These are phyloP conservation scores for Ilex aquifolium DNA, from an alignment of 257 asterid species.

Conservation along the genomic window DNA sequence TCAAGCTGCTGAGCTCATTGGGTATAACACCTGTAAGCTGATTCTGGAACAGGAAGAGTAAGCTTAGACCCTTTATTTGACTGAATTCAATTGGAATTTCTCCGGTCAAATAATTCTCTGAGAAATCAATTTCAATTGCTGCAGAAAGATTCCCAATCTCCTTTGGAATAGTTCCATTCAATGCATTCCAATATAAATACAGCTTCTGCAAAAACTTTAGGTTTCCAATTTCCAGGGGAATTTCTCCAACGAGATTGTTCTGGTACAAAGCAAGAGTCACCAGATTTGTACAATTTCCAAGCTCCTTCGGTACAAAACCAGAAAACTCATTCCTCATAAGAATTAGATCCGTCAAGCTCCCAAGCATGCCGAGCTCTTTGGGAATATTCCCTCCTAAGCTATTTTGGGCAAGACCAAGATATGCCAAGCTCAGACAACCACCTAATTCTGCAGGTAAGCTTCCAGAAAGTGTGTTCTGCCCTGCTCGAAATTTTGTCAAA, in stretches of 20 bases:
- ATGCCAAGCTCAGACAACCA: slow-evolving; percentile 41
- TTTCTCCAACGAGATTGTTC: slow-evolving; percentile 65
- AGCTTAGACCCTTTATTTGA: slow-evolving; percentile 34
- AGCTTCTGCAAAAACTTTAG: slow-evolving; percentile 33
- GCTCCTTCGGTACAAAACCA: slow-evolving; percentile 68
- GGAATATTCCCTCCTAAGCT: slow-evolving; percentile 58
- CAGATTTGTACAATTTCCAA: slow-evolving; percentile 65
- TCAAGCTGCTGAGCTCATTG: slow-evolving; percentile 51
- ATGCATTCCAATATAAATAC: slow-evolving; percentile 64
- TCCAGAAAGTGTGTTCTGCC: slow-evolving; percentile 76
- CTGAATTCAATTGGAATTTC: slow-evolving; percentile 67
- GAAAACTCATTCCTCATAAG: slow-evolving; percentile 75
- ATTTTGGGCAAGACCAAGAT: slow-evolving; percentile 87
- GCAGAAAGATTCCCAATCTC: slow-evolving; percentile 72
- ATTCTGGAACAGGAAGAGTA: slow-evolving; percentile 68
- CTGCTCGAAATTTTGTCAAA: slow-evolving; percentile 61
- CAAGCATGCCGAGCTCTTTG: slow-evolving; percentile 71
- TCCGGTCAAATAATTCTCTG: slow-evolving; percentile 68
- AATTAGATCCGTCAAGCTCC: slow-evolving; percentile 42
- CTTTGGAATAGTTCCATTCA: slow-evolving; percentile 77
- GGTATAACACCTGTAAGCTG: slow-evolving; percentile 77
- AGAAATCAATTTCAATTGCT: slow-evolving; percentile 65
- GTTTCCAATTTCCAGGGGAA: slow-evolving; percentile 65
- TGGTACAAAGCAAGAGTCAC: slow-evolving; percentile 63
- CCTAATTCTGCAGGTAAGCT: slow-evolving; percentile 66